Evolutionary conservation across 148 eudicot genomes (phyloP).

Genomic region (Chenopodium formosanum): DNA sequence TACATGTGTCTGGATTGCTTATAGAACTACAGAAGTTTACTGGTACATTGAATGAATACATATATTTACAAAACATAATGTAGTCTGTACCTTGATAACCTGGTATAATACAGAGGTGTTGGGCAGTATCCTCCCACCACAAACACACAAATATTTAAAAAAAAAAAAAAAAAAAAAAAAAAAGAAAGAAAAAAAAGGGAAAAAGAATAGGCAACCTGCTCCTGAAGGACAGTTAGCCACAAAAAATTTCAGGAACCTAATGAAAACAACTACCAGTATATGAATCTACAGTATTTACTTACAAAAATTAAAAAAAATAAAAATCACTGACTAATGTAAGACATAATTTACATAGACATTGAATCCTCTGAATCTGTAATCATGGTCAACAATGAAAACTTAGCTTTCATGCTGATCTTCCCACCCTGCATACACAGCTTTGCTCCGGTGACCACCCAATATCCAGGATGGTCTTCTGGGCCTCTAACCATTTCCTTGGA

Average conservation of each 20-base stretch:
- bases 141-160: not conserved
- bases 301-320: not conserved
- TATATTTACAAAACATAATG: not conserved
- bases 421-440: constrained; percentile 71
- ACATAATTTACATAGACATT: constrained; percentile 22
- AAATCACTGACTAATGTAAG: not conserved
- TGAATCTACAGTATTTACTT: constrained; percentile 6
- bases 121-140: not conserved
- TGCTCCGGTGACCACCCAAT: constrained; percentile 93
- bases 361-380: constrained; percentile 73
- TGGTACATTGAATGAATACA: not conserved
- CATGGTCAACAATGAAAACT: constrained; percentile 65
- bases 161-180: not conserved
- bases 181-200: not conserved
- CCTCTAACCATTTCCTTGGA: constrained; percentile 80
- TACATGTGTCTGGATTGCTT: not conserved
- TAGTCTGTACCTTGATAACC: not conserved
- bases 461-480: constrained; percentile 85
- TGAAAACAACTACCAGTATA: not conserved
- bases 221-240: not conserved
- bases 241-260: not conserved
- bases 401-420: constrained; percentile 63
- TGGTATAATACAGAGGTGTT: not conserved
- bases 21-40: not conserved
- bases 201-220: not conserved